Evolutionary conservation across 2,329 filamentous ascomycete genomes (phyloP).

Genomic region (Paecilomyces sp.): DNA sequence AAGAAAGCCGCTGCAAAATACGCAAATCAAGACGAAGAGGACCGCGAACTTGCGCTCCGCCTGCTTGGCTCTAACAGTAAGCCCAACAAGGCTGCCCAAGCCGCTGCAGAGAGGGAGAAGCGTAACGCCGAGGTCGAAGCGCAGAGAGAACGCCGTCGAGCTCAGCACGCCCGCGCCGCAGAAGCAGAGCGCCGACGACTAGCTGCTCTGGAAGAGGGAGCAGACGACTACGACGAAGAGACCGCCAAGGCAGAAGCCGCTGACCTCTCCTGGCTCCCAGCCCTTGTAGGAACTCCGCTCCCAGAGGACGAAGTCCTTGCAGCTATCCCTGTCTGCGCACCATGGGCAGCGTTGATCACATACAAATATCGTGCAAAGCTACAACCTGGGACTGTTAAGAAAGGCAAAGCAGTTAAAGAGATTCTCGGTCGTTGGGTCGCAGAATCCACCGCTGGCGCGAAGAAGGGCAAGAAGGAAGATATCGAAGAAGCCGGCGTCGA

Average conservation of each 20-base stretch:
- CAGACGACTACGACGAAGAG: constrained; percentile 54
- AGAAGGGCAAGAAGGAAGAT: constrained; percentile 41
- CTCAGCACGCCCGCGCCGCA: constrained; percentile 72
- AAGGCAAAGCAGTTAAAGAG: constrained; percentile 89
- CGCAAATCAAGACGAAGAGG: constrained; percentile 89
- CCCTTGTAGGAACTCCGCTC: constrained; percentile 66
- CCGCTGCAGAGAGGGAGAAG: constrained; percentile 53
- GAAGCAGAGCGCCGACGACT: constrained; percentile 56
- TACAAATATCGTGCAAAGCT: constrained; percentile 95
- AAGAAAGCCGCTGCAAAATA: constrained; percentile 89
- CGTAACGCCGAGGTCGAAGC: constrained; percentile 66
- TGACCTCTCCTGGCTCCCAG: constrained; percentile 54
- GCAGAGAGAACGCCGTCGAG: constrained; percentile 65
- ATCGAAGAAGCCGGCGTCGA: constrained; percentile 49
- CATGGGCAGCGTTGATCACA: constrained; percentile 54
- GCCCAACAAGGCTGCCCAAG: constrained; percentile 58
- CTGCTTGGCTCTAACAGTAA: constrained; percentile 66
- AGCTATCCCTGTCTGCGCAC: constrained; percentile 56
- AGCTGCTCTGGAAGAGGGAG: constrained; percentile 54
- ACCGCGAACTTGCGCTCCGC: constrained; percentile 72
- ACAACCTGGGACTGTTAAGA: constrained; percentile 83
- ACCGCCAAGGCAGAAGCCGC: constrained; percentile 37
- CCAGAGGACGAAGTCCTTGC: constrained; percentile 68
- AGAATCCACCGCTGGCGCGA: constrained; percentile 42
- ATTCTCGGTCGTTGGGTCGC: constrained; percentile 74